Percentiles rank a stretch among this genome's conserved stretches.
Evolutionary conservation across 768 basidiomycete species (phyloP).

Genomic region (Saitozyma sp.): DNA sequence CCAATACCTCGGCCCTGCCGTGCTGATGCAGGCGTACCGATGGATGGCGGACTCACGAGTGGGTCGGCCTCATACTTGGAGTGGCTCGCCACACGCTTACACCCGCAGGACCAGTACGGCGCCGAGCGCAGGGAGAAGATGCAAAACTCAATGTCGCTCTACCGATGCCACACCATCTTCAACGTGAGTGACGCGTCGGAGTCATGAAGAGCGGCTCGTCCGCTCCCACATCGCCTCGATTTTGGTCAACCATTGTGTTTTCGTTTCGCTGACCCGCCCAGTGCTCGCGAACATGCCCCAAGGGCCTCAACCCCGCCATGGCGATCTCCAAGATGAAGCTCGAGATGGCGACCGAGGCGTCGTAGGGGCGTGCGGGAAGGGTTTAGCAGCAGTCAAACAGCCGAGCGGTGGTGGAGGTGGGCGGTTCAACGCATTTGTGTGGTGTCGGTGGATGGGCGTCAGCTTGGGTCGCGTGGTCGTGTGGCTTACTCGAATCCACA

Average conservation of each 20-base stretch:
- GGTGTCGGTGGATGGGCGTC: no score
- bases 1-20: conserved; percentile 95
- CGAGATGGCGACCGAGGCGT: conserved; percentile 56
- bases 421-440: no score
- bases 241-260: background rate
- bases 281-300: conserved; percentile 67
- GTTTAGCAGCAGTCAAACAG: no score
- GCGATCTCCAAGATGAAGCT: conserved; percentile 94
- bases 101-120: conserved; percentile 67
- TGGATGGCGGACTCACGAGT: conserved; percentile 98
- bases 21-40: conserved; percentile 92
- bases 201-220: no score
- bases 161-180: conserved; percentile 98
- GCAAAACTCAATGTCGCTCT: conserved; percentile 93
- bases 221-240: conserved; percentile 3
- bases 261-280: background rate
- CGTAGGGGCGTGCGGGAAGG: no score
- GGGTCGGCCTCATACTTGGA: conserved; percentile 42
- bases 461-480: no score
- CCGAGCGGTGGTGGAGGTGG: no score
- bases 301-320: conserved; percentile 88
- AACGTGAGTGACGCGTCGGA: conserved; percentile 62
- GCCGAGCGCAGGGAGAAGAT: conserved; percentile 83
- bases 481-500: no score
- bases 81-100: background rate